Evolutionary conservation across 2,329 filamentous ascomycete genomes (phyloP).

Genomic region (Colletotrichum sp.): DNA sequence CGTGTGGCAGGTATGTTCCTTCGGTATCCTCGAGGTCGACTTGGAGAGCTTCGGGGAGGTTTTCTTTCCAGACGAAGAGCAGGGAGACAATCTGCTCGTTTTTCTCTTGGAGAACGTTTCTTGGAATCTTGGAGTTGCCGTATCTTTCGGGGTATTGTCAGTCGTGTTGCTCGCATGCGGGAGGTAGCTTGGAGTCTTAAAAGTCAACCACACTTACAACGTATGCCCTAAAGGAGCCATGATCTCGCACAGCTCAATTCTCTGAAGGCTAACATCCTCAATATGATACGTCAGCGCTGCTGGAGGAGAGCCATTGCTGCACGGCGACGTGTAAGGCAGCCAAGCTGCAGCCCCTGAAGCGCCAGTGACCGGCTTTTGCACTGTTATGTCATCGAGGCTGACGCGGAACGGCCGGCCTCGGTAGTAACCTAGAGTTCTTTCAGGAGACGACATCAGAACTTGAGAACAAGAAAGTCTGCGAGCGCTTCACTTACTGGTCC

Average conservation of each 20-base stretch:
- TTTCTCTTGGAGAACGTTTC: conserved; percentile 18
- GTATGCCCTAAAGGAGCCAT: conserved; percentile 27
- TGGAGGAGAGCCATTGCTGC: neutral
- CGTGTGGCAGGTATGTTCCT: conserved; percentile 24
- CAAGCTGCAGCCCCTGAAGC: neutral
- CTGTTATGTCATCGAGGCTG: conserved; percentile 29
- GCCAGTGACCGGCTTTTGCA: conserved; percentile 18
- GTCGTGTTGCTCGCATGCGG: neutral
- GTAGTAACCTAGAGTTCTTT: conserved; percentile 29
- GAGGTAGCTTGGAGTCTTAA: neutral
- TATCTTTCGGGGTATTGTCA: conserved; percentile 4
- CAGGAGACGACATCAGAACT: neutral
- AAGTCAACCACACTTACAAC: conserved; percentile 13
- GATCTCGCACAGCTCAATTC: conserved; percentile 22
- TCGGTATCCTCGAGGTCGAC: conserved; percentile 23
- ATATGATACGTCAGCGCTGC: neutral
- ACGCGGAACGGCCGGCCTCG: conserved; percentile 29
- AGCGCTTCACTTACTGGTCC: conserved; percentile 27
- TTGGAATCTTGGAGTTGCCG: conserved; percentile 22
- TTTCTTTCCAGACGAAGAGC: conserved; percentile 25
- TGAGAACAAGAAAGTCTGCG: neutral
- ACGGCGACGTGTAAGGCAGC: neutral
- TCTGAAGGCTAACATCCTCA: neutral
- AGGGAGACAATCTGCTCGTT: conserved; percentile 17
- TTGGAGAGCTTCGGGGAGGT: conserved; percentile 19